These are phyloP conservation scores for Wickerhamiella azymoides DNA, from an alignment of 805 yeast species.

Conservation along the genomic window DNA sequence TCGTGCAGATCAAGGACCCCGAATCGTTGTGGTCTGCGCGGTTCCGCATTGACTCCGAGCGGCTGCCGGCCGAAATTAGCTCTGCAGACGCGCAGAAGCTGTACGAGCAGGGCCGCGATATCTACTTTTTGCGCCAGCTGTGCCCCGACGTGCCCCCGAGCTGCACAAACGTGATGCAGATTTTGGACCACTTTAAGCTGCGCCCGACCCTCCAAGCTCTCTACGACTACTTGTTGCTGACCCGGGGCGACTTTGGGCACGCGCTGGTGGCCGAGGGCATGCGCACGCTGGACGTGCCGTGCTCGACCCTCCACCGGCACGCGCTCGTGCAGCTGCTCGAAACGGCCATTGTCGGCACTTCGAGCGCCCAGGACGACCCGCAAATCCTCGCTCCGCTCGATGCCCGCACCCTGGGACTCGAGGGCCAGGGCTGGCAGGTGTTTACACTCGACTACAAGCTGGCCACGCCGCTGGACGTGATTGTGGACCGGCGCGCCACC, in stretches of 20 bases:
- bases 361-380: slow-evolving; percentile 24
- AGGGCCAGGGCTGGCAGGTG: slow-evolving; percentile 78
- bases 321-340: slow-evolving; percentile 50
- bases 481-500: slow-evolving; percentile 35
- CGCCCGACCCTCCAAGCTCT: slow-evolving; percentile 44
- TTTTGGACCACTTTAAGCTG: slow-evolving; percentile 40
- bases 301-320: slow-evolving; percentile 48
- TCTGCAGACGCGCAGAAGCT: slow-evolving; percentile 19
- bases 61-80: slow-evolving; percentile 30
- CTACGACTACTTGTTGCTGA: slow-evolving; percentile 54
- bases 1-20: slow-evolving; percentile 26
- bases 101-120: slow-evolving; percentile 50
- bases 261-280: slow-evolving; percentile 43
- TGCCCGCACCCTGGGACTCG: slow-evolving; percentile 56
- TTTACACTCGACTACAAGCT: slow-evolving; percentile 68
- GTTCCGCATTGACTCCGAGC: slow-evolving; percentile 17
- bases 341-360: slow-evolving; percentile 39
- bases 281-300: slow-evolving; percentile 42
- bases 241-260: slow-evolving; percentile 73
- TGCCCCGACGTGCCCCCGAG: slow-evolving; percentile 28
- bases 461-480: slow-evolving; percentile 38
- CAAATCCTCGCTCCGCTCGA: slow-evolving; percentile 47
- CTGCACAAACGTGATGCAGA: slow-evolving; percentile 20
- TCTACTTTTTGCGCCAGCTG: slow-evolving; percentile 45
- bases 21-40: slow-evolving; percentile 16